Base-by-base conservation (phyloP, 768 basidiomycete species). In the Russula earlei region DNA sequence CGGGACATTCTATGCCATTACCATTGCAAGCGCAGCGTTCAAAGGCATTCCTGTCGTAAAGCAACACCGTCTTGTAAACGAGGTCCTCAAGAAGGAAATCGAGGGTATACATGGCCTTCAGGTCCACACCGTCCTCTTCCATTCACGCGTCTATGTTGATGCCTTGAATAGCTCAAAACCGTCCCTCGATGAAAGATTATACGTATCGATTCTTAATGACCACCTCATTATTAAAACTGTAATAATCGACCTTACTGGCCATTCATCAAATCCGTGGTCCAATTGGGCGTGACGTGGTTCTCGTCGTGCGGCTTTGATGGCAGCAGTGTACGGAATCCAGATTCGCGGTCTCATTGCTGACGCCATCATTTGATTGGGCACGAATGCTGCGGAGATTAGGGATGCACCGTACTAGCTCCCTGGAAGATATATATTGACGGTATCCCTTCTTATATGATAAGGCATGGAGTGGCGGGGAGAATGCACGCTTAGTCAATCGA, bases 1-100 rank as follows among this genome's bases (percentile, higher is more conserved):
- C 67, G 96, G 96, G n/a, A 79, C 84, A 4, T 99, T 98, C 71
- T 99, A 95, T 64, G 89, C 93, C 41, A 94, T 99, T 59, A 78
- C 80, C 12, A 88, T 99, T 59, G 80, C 87, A 4, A 92, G 90
- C 56, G 69, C 81, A n/a, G 77, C 77, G 1, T 98, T 99, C 77
- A 83, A 85, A 61, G 95, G 87, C 9, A 71, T 98, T 38, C 70
- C 88, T 1, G 86, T 82, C 41, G 83, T 98, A 52, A 94, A 96
- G 74, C 96, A 99, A 69, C 96, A 99, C 69, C 82, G 83, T 56
- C 74, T 96, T 27, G 92, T 99, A 37, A 94, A 87, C 12, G 79
- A 90, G 56, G 76, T 79, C 10, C 71, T 99, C 60, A 93, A 94
- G 71, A 74, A 85, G 64, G 96, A 97, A 67, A 91, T 99, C 46